phyloP scores from a whole-genome alignment of 140 eudicot species.

The Flaveria floridana region DNA sequence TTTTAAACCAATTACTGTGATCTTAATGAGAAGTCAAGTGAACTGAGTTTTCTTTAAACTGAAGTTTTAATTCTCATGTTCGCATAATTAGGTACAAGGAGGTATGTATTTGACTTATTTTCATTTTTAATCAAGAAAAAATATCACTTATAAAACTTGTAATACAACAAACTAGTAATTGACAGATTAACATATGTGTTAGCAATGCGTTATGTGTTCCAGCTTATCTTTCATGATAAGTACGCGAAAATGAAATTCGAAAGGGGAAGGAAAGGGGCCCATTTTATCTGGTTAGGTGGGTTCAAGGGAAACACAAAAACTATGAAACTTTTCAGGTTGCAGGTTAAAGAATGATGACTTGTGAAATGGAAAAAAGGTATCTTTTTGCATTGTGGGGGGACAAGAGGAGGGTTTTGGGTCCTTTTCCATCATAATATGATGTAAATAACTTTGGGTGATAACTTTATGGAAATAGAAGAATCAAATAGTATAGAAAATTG shows the following conservation, averaged over 20 bases:
- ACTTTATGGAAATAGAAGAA: constrained; percentile 14
- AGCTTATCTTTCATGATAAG: constrained; percentile 26
- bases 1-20: neutral
- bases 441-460: constrained; percentile 22
- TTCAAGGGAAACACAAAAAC: constrained; percentile 33
- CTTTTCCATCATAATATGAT: constrained; percentile 28
- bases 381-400: constrained; percentile 26
- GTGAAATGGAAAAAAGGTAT: constrained; percentile 20
- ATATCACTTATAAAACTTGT: constrained; percentile 1
- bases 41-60: constrained; percentile 11
- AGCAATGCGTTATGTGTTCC: constrained; percentile 22
- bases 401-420: constrained; percentile 24
- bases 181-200: neutral
- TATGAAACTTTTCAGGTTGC: constrained; percentile 35
- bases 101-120: constrained; percentile 5
- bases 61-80: neutral
- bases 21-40: constrained; percentile 11
- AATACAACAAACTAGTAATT: constrained; percentile 12
- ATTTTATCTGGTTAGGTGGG: constrained; percentile 42
- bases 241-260: constrained; percentile 12
- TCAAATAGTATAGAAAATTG: constrained; percentile 2
- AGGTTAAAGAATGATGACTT: constrained; percentile 34
- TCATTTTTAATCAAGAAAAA: constrained; percentile 15
- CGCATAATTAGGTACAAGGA: constrained; percentile 5
- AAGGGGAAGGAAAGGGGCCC: constrained; percentile 28